phyloP scores from a whole-genome alignment of 257 asterid species.

The Haberlea rhodopensis region DNA sequence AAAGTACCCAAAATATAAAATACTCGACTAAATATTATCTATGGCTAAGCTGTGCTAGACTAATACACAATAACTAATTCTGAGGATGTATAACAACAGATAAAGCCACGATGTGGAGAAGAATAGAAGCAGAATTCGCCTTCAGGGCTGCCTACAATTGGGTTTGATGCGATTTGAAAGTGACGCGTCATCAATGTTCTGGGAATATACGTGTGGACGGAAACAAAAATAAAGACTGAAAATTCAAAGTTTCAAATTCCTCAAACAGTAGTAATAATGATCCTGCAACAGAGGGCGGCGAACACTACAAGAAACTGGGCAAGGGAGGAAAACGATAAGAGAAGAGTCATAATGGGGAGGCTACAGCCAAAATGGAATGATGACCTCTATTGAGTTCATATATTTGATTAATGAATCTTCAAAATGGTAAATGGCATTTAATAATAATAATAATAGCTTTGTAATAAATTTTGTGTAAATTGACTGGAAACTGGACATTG shows the following conservation, averaged over 20 bases:
- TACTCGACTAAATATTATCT: constrained; percentile 9
- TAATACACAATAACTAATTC: constrained; percentile 17
- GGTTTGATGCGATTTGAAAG: constrained; percentile 30
- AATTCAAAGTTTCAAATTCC: constrained; percentile 57
- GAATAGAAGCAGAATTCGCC: constrained; percentile 23
- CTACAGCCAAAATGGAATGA: too few relatives aligned
- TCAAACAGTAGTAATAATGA: too few relatives aligned
- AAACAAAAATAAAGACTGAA: constrained; percentile 8
- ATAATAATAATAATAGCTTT: too few relatives aligned
- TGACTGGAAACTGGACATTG: too few relatives aligned
- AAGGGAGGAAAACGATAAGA: too few relatives aligned
- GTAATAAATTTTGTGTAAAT: too few relatives aligned
- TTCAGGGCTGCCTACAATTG: constrained; percentile 33
- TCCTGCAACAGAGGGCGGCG: too few relatives aligned
- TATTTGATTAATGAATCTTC: too few relatives aligned
- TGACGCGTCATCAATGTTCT: constrained; percentile 26
- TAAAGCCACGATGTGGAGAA: constrained; percentile 22
- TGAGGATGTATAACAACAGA: constrained; percentile 21
- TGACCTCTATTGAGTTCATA: too few relatives aligned
- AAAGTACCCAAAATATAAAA: constrained; percentile 13
- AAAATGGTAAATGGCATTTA: too few relatives aligned
- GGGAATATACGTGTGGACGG: constrained; percentile 8
- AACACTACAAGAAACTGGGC: too few relatives aligned
- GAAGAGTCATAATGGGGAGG: too few relatives aligned
- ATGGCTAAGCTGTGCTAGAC: constrained; percentile 26